Evolutionary conservation across 345 rosid species (phyloP), one percentile per base, ranked within the genome.

Genomic region (Acer campestre): DNA sequence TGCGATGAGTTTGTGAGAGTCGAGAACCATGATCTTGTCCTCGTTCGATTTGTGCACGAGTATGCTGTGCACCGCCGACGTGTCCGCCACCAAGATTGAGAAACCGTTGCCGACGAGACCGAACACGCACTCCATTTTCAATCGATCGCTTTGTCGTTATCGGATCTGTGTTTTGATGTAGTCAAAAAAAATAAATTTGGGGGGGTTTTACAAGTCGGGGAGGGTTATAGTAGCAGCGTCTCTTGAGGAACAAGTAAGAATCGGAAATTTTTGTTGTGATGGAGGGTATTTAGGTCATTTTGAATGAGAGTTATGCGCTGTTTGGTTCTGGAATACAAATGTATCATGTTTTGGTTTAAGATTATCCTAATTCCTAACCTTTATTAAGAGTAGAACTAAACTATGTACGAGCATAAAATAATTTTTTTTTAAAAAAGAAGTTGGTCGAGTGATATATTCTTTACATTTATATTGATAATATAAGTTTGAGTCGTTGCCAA

Each of bases 1-100:
- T 71, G 98, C 99, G 80, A 91, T 70, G 78, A 96, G 97, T 87
- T 94, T 96, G 87, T 94, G 97, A 56, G 97, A 94, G 70, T 96
- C 99, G 75, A 96, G 99, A 44, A 67, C 38, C 98, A 96, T 96
- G 90, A 96, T 92, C 86, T 96, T 96, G 89, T 94, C 99, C 78
- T 96, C 99, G 73, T 96, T 87, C 64, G 95, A 87, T 83, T 96
- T 94, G 87, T 96, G 99, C 13, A 94, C 92, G 35, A 96, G 86
- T 58, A 96, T 94, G 83, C 98, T 96, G 86, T 89, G 87, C 20
- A 92, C 97, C 6, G 99, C 98, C 74, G 97, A 96, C 22, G 98
- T 84, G 75, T 96, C 99, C 6, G 99, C 97, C 66, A 70, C 97
- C 49, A 96, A 82, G 56, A 96, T 80, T 0, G 97, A 90, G 86